phyloP scores from a whole-genome alignment of 1,284 basidiomycete genomes.

The Ustilago tritici region DNA sequence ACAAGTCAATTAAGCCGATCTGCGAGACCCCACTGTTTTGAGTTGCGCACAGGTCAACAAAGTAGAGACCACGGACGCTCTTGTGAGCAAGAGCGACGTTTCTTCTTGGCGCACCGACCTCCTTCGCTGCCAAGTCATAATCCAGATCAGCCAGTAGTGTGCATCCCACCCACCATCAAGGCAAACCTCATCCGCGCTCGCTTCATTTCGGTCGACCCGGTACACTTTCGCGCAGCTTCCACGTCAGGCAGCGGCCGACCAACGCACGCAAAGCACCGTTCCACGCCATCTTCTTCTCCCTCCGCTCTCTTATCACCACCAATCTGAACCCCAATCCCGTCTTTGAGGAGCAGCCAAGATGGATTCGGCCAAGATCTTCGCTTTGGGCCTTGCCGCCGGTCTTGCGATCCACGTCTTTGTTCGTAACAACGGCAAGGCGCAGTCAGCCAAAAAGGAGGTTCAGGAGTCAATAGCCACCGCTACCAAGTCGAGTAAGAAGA shows the following conservation, averaged over 20 bases:
- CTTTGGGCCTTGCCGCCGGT: conserved; percentile 40
- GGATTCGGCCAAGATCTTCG: conserved; percentile 55
- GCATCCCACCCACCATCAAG: not conserved
- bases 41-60: conserved; percentile 22
- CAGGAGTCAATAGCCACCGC: conserved; percentile 15
- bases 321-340: not conserved
- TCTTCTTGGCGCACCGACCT: conserved; percentile 12
- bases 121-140: not conserved
- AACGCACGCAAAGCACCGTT: not conserved
- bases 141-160: not conserved
- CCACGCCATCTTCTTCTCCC: not conserved
- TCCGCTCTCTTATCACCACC: not conserved
- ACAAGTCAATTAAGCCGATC: not conserved
- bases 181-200: not conserved
- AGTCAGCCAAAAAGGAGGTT: not conserved
- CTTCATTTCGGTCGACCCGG: conserved; percentile 8
- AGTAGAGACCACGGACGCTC: not conserved
- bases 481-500: conserved; percentile 17
- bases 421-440: conserved; percentile 18
- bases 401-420: conserved; percentile 37
- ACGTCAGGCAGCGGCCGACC: conserved; percentile 20
- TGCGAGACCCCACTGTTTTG: not conserved
- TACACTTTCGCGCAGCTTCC: conserved; percentile 12
- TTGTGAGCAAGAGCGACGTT: not conserved
- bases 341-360: conserved; percentile 4